Evolutionary conservation across 352 stramenopile genomes (phyloP).

Genomic region (Hyaloperonospora arabidopsidis): DNA sequence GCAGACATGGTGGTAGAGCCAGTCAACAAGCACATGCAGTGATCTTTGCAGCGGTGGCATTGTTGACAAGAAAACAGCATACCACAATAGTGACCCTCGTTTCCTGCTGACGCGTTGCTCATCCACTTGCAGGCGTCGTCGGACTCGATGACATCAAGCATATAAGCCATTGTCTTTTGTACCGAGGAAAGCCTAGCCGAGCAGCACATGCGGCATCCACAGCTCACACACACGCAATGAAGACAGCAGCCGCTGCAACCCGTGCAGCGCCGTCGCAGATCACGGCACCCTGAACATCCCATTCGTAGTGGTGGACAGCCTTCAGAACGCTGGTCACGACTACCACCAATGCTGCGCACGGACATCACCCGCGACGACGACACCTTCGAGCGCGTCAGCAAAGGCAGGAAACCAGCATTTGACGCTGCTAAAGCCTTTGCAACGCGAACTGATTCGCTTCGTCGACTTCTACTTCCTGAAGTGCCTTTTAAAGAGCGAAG

Average conservation of each 20-base stretch:
- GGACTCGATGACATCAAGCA: slow-evolving; percentile 51
- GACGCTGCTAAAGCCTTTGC: slow-evolving; percentile 25
- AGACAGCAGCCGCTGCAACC: slow-evolving; percentile 56
- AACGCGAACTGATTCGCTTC: slow-evolving; percentile 25
- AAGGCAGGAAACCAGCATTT: slow-evolving; percentile 9
- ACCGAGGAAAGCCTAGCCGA: slow-evolving; percentile 44
- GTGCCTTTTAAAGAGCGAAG: slow-evolving; percentile 10
- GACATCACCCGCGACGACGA: slow-evolving; percentile 19
- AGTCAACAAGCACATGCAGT: slow-evolving; percentile 33
- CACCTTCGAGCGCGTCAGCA: slow-evolving; percentile 9
- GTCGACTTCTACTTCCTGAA: slow-evolving; percentile 14
- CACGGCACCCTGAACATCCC: slow-evolving; percentile 54
- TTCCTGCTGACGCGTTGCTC: slow-evolving; percentile 16
- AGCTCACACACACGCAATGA: slow-evolving; percentile 65
- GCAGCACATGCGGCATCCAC: slow-evolving; percentile 68
- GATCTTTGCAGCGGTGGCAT: slow-evolving; percentile 34
- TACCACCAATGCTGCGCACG: slow-evolving; percentile 16
- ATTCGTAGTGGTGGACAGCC: slow-evolving; percentile 39
- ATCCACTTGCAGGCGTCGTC: slow-evolving; percentile 58
- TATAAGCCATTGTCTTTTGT: slow-evolving; percentile 49
- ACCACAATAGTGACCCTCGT: slow-evolving; percentile 23
- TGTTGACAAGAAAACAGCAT: slow-evolving; percentile 34
- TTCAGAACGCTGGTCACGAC: slow-evolving; percentile 6
- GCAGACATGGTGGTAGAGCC: slow-evolving; percentile 2
- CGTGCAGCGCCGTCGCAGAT: slow-evolving; percentile 51